phyloP scores from a whole-genome alignment of 768 basidiomycete species.

The Boletus reticulatus region DNA sequence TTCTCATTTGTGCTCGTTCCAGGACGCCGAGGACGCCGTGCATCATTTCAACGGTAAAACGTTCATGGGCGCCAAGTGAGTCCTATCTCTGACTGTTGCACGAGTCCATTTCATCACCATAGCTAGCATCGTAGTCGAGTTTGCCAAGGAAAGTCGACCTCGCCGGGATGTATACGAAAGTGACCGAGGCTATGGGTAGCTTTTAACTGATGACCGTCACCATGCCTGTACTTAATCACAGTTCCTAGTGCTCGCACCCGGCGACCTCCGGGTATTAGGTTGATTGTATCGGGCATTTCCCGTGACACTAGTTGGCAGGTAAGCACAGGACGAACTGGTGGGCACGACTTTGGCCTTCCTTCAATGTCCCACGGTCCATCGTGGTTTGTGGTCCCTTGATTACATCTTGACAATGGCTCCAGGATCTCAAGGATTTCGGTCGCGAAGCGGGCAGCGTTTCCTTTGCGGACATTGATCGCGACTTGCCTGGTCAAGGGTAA shows the following conservation, averaged over 20 bases:
- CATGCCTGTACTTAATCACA: constrained; percentile 12
- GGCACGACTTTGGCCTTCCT: background rate
- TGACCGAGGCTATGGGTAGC: constrained; percentile 56
- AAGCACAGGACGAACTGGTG: constrained; percentile 36
- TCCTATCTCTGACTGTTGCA: background rate
- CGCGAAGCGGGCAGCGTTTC: constrained; percentile 91
- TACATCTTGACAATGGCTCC: constrained; percentile 32
- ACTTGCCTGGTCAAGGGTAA: constrained; percentile 83
- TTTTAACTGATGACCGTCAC: background rate
- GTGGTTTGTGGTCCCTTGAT: constrained; percentile 6
- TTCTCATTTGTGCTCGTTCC: constrained; percentile 11
- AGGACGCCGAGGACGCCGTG: constrained; percentile 96
- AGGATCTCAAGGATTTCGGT: constrained; percentile 99
- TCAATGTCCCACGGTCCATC: constrained; percentile 22
- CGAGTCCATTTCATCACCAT: background rate
- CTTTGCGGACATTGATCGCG: constrained; percentile 93
- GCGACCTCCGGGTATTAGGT: constrained; percentile 76
- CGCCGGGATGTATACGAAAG: constrained; percentile 74
- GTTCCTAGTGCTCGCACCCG: constrained; percentile 59
- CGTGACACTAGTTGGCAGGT: constrained; percentile 99
- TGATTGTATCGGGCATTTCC: constrained; percentile 86
- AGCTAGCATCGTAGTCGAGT: constrained; percentile 88
- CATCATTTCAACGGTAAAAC: constrained; percentile 82
- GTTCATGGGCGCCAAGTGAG: constrained; percentile 80
- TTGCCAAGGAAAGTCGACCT: constrained; percentile 89